Evolutionary conservation across 768 basidiomycete species (phyloP).

Genomic region (Rhodotorula toruloides): DNA sequence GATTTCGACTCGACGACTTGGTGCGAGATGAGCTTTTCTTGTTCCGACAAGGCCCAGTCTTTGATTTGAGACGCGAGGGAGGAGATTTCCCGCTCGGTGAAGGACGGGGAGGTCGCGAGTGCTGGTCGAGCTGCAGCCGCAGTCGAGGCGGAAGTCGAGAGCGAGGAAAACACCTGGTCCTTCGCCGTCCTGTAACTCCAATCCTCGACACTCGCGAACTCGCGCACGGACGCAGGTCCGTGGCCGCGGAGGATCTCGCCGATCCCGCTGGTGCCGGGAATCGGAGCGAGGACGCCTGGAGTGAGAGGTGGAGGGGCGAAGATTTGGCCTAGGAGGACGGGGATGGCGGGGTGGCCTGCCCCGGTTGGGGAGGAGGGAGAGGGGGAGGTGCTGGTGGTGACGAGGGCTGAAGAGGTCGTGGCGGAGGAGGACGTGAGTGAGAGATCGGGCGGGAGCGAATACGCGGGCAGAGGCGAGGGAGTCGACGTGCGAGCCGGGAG

Average conservation of each 20-base stretch:
- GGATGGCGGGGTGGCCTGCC: slow-evolving; percentile 30
- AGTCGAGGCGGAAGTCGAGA: background rate
- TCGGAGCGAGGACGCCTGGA: slow-evolving; percentile 33
- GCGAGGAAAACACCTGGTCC: slow-evolving; percentile 9
- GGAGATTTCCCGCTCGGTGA: slow-evolving; percentile 22
- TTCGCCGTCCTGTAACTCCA: slow-evolving; percentile 25
- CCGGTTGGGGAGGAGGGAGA: background rate
- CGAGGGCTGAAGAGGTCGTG: background rate
- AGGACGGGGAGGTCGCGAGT: background rate
- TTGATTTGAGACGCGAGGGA: slow-evolving; percentile 33
- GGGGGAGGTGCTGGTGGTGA: background rate
- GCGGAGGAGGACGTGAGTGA: too few relatives aligned
- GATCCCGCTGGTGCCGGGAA: background rate
- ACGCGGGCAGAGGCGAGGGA: background rate
- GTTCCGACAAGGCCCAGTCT: slow-evolving; percentile 29
- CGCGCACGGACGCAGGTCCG: slow-evolving; percentile 17
- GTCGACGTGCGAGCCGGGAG: too few relatives aligned
- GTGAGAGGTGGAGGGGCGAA: slow-evolving; percentile 33
- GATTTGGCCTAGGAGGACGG: slow-evolving; percentile 35
- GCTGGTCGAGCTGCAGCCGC: background rate
- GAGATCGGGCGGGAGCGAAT: too few relatives aligned
- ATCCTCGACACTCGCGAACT: slow-evolving; percentile 32
- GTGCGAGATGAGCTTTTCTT: slow-evolving; percentile 31
- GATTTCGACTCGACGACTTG: slow-evolving; percentile 28
- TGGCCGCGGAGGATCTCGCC: slow-evolving; percentile 10